phyloP scores from a whole-genome alignment of 495 filamentous ascomycete species.

The Penicillium manginii region DNA sequence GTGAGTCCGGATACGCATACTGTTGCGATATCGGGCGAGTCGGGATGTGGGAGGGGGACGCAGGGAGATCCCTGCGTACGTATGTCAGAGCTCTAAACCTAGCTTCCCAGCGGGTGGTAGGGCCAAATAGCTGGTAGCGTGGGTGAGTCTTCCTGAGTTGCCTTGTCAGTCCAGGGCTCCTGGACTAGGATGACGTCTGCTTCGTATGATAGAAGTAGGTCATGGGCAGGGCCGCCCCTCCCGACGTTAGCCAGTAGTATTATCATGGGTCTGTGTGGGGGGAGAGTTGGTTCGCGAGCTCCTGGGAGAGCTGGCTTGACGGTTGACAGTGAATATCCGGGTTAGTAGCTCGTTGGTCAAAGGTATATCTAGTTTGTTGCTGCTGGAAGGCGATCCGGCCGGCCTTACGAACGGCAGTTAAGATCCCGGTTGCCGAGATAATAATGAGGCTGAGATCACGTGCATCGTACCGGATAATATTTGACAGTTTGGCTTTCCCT shows the following conservation, averaged over 20 bases:
- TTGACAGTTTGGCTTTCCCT: too few species aligned
- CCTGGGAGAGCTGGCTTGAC: neutral
- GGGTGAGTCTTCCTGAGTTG: neutral
- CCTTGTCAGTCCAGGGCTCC: neutral
- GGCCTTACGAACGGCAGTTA: neutral
- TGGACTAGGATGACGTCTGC: neutral
- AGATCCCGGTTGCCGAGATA: too few species aligned
- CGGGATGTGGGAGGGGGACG: too few species aligned
- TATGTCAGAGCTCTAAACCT: too few species aligned
- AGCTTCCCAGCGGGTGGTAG: neutral
- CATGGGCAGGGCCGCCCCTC: neutral
- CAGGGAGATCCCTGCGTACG: too few species aligned
- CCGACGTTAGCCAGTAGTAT: neutral
- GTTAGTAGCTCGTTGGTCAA: neutral
- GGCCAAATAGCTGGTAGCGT: neutral
- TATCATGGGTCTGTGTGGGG: neutral
- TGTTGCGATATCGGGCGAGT: too few species aligned
- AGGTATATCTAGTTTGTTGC: neutral
- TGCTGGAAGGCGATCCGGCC: neutral
- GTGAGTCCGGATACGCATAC: too few species aligned
- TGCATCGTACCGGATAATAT: too few species aligned
- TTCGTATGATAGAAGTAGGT: neutral
- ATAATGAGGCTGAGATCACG: too few species aligned
- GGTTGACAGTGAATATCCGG: neutral
- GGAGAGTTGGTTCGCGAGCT: too few species aligned